Conservation (phyloP, 495 filamentous ascomycete genomes). For the Neurospora sp. region DNA sequence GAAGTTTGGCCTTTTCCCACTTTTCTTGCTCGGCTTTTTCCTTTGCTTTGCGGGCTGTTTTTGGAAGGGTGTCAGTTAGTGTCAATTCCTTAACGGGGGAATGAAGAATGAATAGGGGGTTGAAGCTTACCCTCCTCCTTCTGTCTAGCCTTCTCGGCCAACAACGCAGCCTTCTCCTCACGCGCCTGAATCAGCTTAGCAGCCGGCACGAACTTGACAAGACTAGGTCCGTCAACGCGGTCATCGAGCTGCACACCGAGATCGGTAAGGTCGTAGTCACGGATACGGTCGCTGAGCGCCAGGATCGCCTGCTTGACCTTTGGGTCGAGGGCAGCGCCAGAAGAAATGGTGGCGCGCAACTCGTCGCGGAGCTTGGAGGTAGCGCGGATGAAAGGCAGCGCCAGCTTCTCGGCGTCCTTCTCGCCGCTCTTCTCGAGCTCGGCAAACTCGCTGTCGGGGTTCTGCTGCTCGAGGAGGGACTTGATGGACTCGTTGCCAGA, state of each 20-base stretch:
- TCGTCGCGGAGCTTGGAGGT: slow-evolving; percentile 59
- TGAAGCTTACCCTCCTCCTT: slow-evolving; percentile 58
- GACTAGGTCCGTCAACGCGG: slow-evolving; percentile 53
- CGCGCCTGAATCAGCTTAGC: slow-evolving; percentile 61
- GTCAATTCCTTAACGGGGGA: too few relatives aligned
- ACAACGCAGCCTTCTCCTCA: slow-evolving; percentile 53
- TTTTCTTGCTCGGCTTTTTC: slow-evolving; percentile 42
- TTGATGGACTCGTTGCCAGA: slow-evolving; percentile 14
- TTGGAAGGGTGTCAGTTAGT: neutral
- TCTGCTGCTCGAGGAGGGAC: slow-evolving; percentile 24
- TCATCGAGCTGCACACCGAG: slow-evolving; percentile 85
- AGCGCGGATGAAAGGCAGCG: slow-evolving; percentile 54
- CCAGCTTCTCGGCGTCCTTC: slow-evolving; percentile 38
- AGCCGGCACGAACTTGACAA: slow-evolving; percentile 73
- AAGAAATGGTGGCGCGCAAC: slow-evolving; percentile 47
- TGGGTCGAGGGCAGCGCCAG: slow-evolving; percentile 38
- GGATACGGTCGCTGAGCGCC: slow-evolving; percentile 64
- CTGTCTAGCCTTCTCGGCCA: slow-evolving; percentile 42
- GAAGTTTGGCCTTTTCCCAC: slow-evolving; percentile 62
- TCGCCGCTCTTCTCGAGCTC: slow-evolving; percentile 29
- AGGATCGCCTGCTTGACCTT: slow-evolving; percentile 51
- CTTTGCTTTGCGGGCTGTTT: slow-evolving; percentile 35
- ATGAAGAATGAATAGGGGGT: too few relatives aligned
- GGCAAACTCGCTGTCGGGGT: slow-evolving; percentile 29
- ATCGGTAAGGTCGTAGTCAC: slow-evolving; percentile 68